phyloP scores from a whole-genome alignment of 768 basidiomycete genomes.

The Trametes maxima region DNA sequence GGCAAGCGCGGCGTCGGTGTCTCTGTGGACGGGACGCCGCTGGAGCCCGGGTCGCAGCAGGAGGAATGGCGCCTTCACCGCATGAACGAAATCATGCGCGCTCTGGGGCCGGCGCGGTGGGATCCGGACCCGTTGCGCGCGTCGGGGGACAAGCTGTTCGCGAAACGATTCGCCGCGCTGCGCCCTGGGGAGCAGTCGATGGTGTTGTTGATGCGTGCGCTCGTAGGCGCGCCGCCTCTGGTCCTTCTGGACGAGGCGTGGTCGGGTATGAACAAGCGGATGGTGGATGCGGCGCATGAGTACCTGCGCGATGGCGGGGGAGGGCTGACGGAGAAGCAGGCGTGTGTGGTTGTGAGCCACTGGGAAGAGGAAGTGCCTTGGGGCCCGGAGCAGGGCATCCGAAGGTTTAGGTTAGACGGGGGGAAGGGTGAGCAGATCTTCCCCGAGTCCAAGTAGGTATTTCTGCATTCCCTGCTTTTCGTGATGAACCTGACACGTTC shows the following conservation, averaged over 20 bases:
- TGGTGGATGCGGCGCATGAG: conserved; percentile 63
- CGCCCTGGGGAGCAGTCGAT: conserved; percentile 77
- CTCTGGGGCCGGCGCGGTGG: conserved; percentile 65
- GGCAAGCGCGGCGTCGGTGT: conserved; percentile 49
- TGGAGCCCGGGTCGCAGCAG: conserved; percentile 41
- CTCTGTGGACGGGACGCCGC: conserved; percentile 37
- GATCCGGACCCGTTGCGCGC: conserved; percentile 9
- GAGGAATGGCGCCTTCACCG: conserved; percentile 43
- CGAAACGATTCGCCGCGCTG: conserved; percentile 60
- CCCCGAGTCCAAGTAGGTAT: neutral
- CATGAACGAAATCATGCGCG: conserved; percentile 61
- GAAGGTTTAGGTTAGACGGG: conserved; percentile 38
- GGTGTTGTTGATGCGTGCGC: conserved; percentile 81
- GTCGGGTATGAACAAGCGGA: conserved; percentile 86
- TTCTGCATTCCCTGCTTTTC: neutral
- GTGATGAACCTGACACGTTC: neutral
- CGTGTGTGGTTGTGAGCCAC: conserved; percentile 85
- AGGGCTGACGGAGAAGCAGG: conserved; percentile 60
- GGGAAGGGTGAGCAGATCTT: conserved; percentile 30
- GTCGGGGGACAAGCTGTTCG: conserved; percentile 45
- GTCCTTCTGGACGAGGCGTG: conserved; percentile 91
- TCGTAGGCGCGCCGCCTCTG: conserved; percentile 73
- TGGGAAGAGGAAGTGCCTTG: conserved; percentile 94
- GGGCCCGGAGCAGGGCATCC: conserved; percentile 57
- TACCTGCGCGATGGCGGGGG: conserved; percentile 58